Evolutionary conservation across 2,329 filamentous ascomycete genomes (phyloP).

Genomic region (Biscogniauxia marginata): DNA sequence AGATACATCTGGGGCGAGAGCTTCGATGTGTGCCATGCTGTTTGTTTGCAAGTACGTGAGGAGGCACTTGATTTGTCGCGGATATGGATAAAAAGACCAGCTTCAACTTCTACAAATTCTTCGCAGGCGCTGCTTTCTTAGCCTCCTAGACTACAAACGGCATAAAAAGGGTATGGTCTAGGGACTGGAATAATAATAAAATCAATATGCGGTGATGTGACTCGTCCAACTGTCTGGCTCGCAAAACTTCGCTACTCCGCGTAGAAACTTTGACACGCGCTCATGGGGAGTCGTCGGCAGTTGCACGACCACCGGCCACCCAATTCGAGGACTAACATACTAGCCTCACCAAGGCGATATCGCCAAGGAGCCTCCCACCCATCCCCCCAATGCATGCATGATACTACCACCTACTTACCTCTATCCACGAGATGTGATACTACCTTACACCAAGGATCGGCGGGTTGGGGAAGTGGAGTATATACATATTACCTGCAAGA

Average conservation of each 20-base stretch:
- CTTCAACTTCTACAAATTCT: background rate
- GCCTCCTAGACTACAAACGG: too few relatives aligned
- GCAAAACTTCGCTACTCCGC: background rate
- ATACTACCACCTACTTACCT: too few relatives aligned
- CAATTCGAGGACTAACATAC: background rate
- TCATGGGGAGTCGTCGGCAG: background rate
- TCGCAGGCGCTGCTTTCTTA: too few relatives aligned
- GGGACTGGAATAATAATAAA: too few relatives aligned
- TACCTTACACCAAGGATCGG: background rate
- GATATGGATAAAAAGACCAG: too few relatives aligned
- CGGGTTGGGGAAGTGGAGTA: background rate
- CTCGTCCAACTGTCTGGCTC: too few relatives aligned
- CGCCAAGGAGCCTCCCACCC: background rate
- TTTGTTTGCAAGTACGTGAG: background rate
- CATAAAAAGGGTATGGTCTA: too few relatives aligned
- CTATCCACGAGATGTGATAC: background rate
- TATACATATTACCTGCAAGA: background rate
- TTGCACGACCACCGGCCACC: background rate
- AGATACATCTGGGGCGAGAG: slow-evolving; percentile 32
- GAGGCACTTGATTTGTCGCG: background rate
- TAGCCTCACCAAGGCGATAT: background rate
- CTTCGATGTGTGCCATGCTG: slow-evolving; percentile 37
- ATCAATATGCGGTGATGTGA: background rate
- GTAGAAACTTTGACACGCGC: background rate
- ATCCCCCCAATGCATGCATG: background rate